Evolutionary conservation across 2,329 filamentous ascomycete species (phyloP).

Genomic region (Microdochium bolleyi): DNA sequence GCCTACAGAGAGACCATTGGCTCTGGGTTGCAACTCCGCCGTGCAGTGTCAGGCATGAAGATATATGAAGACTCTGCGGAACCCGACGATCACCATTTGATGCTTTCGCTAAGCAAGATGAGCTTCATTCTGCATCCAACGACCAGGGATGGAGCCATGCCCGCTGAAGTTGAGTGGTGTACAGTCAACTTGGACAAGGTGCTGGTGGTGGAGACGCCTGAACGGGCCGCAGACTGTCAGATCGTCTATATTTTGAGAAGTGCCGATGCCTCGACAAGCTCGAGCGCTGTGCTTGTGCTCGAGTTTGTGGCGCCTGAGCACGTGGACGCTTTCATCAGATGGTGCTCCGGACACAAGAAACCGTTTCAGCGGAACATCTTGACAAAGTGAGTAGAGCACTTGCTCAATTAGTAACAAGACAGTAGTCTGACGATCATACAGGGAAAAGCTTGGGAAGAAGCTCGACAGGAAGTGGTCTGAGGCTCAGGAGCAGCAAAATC

Average conservation of each 20-base stretch:
- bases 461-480: not conserved
- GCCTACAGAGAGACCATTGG: not conserved
- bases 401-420: not conserved
- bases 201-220: not conserved
- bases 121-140: not conserved
- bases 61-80: not conserved
- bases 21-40: not conserved
- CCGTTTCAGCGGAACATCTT: not conserved
- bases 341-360: not conserved
- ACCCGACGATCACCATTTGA: not conserved
- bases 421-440: not conserved
- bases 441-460: not conserved
- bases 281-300: not conserved
- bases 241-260: not conserved
- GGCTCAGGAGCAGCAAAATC: not conserved
- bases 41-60: not conserved
- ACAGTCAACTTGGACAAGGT: not conserved
- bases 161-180: not conserved
- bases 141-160: not conserved
- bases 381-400: not conserved
- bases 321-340: not conserved
- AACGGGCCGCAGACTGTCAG: not conserved
- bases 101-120: not conserved
- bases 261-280: not conserved
- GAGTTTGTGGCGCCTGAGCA: not conserved